Evolutionary conservation across 2,329 filamentous ascomycete species (phyloP).

Genomic region (Xylariales sp.): DNA sequence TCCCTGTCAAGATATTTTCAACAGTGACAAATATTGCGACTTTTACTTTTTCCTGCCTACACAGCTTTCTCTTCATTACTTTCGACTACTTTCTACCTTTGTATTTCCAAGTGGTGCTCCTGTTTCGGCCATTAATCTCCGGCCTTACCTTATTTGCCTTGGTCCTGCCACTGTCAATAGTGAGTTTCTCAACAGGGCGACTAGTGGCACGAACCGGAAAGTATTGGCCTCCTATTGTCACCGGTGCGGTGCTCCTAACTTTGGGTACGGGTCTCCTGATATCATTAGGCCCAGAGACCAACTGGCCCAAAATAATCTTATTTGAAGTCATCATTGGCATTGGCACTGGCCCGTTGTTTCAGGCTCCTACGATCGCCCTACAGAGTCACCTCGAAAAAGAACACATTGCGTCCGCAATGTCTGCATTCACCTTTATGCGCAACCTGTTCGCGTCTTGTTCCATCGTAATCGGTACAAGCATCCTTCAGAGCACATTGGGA

Average conservation of each 20-base stretch:
- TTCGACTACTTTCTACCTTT: slow-evolving; percentile 36
- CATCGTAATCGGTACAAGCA: slow-evolving; percentile 36
- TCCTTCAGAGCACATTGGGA: not conserved
- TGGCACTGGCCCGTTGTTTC: slow-evolving; percentile 29
- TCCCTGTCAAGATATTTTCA: slow-evolving; percentile 24
- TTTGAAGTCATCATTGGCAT: slow-evolving; percentile 36
- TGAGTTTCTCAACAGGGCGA: slow-evolving; percentile 21
- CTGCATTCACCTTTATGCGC: slow-evolving; percentile 45
- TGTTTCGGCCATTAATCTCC: slow-evolving; percentile 23
- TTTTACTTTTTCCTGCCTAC: slow-evolving; percentile 27
- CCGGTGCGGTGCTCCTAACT: slow-evolving; percentile 28
- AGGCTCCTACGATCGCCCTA: slow-evolving; percentile 34
- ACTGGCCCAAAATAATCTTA: slow-evolving; percentile 30
- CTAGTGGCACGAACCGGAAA: slow-evolving; percentile 22
- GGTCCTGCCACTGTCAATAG: slow-evolving; percentile 25
- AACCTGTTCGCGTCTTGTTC: slow-evolving; percentile 42
- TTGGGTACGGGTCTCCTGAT: slow-evolving; percentile 27
- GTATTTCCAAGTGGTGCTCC: slow-evolving; percentile 34
- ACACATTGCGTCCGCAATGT: slow-evolving; percentile 46
- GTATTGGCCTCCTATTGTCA: slow-evolving; percentile 30
- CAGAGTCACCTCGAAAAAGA: slow-evolving; percentile 41
- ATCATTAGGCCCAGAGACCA: slow-evolving; percentile 19
- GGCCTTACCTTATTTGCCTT: slow-evolving; percentile 30
- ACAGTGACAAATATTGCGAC: slow-evolving; percentile 22
- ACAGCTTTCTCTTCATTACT: slow-evolving; percentile 27